These are phyloP conservation scores for Chrysoporthe deuterocubensis DNA, from an alignment of 2,329 filamentous ascomycete genomes.

Conservation along the genomic window DNA sequence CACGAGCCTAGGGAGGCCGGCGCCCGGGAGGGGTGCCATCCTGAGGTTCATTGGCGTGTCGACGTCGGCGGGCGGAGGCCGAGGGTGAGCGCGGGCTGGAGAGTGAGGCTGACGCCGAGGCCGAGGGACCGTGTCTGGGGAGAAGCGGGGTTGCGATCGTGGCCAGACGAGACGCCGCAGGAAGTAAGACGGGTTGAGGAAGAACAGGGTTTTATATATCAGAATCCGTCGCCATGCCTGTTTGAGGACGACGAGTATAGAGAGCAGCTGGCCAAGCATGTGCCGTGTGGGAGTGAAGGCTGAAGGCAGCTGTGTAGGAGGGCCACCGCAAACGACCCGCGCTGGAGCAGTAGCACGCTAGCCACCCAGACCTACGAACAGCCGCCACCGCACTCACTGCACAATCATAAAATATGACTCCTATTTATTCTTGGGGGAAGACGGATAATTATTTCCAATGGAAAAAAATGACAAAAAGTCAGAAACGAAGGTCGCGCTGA, in stretches of 20 bases:
- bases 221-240: constrained; percentile 28
- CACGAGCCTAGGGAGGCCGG: constrained; percentile 38
- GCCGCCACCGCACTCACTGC: no score
- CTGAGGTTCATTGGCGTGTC: constrained; percentile 1
- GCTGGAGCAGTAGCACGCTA: no score
- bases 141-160: constrained; percentile 5
- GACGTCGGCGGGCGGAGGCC: not conserved
- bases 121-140: not conserved
- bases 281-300: not conserved
- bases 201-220: constrained; percentile 26
- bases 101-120: not conserved
- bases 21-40: constrained; percentile 37
- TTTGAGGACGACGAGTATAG: constrained; percentile 16
- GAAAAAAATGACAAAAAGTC: not conserved
- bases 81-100: constrained; percentile 6
- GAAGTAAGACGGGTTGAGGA: constrained; percentile 23
- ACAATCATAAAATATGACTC: not conserved
- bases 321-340: no score
- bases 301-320: no score
- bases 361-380: no score
- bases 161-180: constrained; percentile 21
- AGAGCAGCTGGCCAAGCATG: constrained; percentile 18
- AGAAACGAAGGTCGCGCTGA: constrained; percentile 7
- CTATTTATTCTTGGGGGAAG: not conserved
- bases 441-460: not conserved